Percentiles rank a stretch among this genome's conserved stretches.
phyloP scores from a whole-genome alignment of 2,329 filamentous ascomycete genomes.

The Exophiala bonariae region DNA sequence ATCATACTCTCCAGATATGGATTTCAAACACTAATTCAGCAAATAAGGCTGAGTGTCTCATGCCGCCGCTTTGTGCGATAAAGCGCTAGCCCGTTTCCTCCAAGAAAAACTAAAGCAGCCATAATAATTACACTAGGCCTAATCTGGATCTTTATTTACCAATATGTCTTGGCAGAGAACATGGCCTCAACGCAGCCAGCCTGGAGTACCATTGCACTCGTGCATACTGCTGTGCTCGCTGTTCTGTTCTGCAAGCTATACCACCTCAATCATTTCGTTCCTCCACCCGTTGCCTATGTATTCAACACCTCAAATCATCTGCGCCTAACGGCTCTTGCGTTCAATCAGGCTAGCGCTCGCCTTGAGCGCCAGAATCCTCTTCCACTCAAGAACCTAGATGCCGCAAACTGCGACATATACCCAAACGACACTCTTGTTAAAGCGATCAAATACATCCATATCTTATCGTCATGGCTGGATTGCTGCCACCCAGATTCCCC shows the following conservation, averaged over 20 bases:
- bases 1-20: no score
- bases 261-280: background rate
- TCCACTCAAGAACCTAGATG: slow-evolving; percentile 10
- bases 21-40: no score
- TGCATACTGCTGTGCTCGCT: background rate
- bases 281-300: background rate
- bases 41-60: no score
- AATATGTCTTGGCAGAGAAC: slow-evolving; percentile 1
- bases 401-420: slow-evolving; percentile 2
- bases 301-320: background rate
- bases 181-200: background rate
- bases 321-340: background rate
- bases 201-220: background rate
- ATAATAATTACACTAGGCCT: background rate
- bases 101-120: background rate
- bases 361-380: background rate
- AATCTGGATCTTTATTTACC: slow-evolving; percentile 13
- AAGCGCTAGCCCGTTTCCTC: no score
- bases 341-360: background rate
- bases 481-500: slow-evolving; percentile 75
- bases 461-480: slow-evolving; percentile 32
- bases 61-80: no score
- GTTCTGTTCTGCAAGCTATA: background rate
- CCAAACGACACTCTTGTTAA: slow-evolving; percentile 4
- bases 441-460: background rate